phyloP scores from a whole-genome alignment of 805 yeast genomes.

The Blastobotrys muscicola region DNA sequence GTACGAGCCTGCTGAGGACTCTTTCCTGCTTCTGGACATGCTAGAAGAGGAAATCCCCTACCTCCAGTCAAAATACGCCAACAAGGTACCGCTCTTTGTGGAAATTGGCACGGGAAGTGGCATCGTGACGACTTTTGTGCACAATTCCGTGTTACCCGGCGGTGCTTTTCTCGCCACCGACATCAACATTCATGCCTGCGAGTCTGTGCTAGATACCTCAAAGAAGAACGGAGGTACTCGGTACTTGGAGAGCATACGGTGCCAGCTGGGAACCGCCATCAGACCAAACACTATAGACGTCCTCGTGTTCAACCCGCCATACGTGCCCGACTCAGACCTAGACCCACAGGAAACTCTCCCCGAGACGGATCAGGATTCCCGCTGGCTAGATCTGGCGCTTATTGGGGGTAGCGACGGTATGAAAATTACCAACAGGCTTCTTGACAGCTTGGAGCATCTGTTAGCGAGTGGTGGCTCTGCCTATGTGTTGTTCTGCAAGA shows the following conservation, averaged over 20 bases:
- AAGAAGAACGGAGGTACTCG: constrained; percentile 19
- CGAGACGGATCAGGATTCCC: constrained; percentile 44
- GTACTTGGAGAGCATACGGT: constrained; percentile 39
- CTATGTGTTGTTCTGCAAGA: constrained; percentile 81
- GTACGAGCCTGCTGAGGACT: constrained; percentile 93
- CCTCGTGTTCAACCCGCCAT: constrained; percentile 88
- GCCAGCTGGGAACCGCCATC: constrained; percentile 28
- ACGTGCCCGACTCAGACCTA: constrained; percentile 69
- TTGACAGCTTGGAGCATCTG: constrained; percentile 43
- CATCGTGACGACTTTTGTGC: constrained; percentile 69
- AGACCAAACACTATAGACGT: constrained; percentile 37
- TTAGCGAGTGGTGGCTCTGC: constrained; percentile 64
- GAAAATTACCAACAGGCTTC: constrained; percentile 64
- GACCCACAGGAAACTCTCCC: constrained; percentile 40
- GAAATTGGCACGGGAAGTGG: constrained; percentile 96
- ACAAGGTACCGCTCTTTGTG: constrained; percentile 43
- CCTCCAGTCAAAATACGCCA: constrained; percentile 18
- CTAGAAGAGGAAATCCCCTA: constrained; percentile 50
- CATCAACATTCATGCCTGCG: constrained; percentile 69
- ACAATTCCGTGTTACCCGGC: constrained; percentile 43
- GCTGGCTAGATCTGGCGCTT: constrained; percentile 85
- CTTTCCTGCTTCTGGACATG: constrained; percentile 72
- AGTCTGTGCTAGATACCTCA: constrained; percentile 40
- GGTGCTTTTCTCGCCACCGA: constrained; percentile 64
- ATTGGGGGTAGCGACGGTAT: constrained; percentile 88